Conservation (phyloP, 805 yeast species). For the Metschnikowia kofuensis region DNA sequence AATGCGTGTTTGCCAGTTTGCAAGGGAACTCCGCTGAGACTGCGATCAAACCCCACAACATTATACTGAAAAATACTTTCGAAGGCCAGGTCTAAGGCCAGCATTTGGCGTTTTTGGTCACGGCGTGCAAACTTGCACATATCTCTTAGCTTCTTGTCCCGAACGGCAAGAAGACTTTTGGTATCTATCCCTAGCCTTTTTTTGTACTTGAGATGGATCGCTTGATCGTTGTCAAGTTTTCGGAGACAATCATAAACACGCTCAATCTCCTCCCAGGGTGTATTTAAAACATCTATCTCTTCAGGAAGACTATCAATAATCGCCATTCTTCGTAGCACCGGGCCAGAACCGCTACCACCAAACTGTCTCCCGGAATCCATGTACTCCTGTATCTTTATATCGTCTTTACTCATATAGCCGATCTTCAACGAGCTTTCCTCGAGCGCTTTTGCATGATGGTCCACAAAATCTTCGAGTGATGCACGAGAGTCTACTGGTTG, state of each 20-base stretch:
- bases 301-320: conserved; percentile 33
- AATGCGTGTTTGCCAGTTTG: conserved; percentile 24
- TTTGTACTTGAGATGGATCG: conserved; percentile 37
- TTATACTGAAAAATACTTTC: conserved; percentile 33
- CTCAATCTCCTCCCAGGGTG: conserved; percentile 29
- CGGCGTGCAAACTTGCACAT: conserved; percentile 38
- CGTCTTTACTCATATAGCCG: conserved; percentile 38
- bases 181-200: conserved; percentile 31
- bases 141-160: conserved; percentile 30
- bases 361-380: conserved; percentile 36
- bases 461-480: conserved; percentile 9
- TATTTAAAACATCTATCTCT: conserved; percentile 32
- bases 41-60: conserved; percentile 41
- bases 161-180: conserved; percentile 28
- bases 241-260: conserved; percentile 29
- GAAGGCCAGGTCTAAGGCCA: conserved; percentile 29
- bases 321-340: conserved; percentile 32
- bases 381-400: conserved; percentile 32
- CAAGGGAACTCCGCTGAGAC: conserved; percentile 38
- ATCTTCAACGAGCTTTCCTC: conserved; percentile 26
- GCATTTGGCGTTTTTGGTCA: conserved; percentile 28
- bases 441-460: conserved; percentile 13
- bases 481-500: background rate
- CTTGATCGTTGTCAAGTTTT: conserved; percentile 35
- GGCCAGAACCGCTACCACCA: conserved; percentile 32